These are phyloP conservation scores for Aspergillus fischeri DNA, from an alignment of 2,329 filamentous ascomycete genomes.

Conservation along the genomic window DNA sequence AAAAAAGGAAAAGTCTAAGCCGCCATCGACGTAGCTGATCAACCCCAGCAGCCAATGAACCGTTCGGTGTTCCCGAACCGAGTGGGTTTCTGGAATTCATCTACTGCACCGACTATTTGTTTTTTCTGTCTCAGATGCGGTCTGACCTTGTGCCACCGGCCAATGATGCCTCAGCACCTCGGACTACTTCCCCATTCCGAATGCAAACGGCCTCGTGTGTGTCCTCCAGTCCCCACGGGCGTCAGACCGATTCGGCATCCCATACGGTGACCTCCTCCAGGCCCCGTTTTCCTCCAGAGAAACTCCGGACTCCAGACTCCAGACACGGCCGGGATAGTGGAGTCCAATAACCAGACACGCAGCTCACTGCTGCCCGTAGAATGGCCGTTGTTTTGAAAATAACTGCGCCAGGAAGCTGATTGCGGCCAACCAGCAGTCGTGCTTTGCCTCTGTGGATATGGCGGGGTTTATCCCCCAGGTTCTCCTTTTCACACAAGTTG, in stretches of 20 bases:
- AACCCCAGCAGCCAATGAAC: not conserved
- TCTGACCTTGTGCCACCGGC: not conserved
- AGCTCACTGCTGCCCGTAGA: not conserved
- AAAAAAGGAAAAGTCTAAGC: not conserved
- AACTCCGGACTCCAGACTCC: not conserved
- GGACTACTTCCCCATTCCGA: not conserved
- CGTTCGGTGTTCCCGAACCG: not conserved
- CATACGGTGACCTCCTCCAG: conserved; percentile 4
- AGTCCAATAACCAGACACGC: too few relatives aligned
- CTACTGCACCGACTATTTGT: not conserved
- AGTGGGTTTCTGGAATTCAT: not conserved
- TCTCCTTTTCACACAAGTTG: not conserved
- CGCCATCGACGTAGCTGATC: not conserved
- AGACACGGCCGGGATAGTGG: not conserved
- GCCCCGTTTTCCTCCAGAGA: not conserved
- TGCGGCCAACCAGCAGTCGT: not conserved
- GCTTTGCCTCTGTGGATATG: not conserved
- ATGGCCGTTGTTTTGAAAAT: not conserved
- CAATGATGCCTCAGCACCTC: not conserved
- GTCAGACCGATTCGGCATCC: not conserved
- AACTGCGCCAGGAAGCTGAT: not conserved
- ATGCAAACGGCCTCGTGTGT: not conserved
- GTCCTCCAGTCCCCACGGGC: not conserved
- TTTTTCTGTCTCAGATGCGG: not conserved
- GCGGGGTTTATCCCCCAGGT: not conserved